These are phyloP conservation scores for Lepiota subincarnata DNA, from an alignment of 768 basidiomycete genomes.

Conservation along the genomic window DNA sequence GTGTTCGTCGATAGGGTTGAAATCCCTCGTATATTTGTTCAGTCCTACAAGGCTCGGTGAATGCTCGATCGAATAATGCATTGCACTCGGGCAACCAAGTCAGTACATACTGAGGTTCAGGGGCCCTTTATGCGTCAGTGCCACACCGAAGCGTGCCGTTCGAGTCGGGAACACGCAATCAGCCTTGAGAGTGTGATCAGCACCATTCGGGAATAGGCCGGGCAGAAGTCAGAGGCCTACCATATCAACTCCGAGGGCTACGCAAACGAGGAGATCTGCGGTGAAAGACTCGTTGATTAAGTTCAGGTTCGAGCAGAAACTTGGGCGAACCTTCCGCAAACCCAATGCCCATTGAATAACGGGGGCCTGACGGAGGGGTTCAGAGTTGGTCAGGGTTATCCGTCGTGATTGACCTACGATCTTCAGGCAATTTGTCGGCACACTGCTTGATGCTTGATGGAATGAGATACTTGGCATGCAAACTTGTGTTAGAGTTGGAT, in stretches of 20 bases:
- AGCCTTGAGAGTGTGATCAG: constrained; percentile 42
- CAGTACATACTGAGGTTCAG: constrained; percentile 67
- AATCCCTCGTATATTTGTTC: constrained; percentile 65
- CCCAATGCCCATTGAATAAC: constrained; percentile 91
- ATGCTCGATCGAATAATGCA: background rate
- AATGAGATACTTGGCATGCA: background rate
- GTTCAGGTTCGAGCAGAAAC: background rate
- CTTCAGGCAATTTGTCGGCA: constrained; percentile 70
- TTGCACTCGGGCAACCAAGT: background rate
- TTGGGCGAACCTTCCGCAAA: constrained; percentile 73
- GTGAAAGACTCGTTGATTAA: background rate
- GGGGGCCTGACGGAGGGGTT: constrained; percentile 51
- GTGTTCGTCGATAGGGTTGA: constrained; percentile 64
- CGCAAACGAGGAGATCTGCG: constrained; percentile 82
- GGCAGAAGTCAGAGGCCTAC: constrained; percentile 30
- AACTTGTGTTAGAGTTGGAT: background rate
- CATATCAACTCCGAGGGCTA: constrained; percentile 92
- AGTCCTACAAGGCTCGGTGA: constrained; percentile 41
- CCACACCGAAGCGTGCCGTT: constrained; percentile 88
- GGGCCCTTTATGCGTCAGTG: constrained; percentile 77
- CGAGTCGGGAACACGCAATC: constrained; percentile 94
- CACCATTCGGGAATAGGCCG: background rate
- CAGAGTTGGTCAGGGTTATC: constrained; percentile 9
- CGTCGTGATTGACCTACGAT: constrained; percentile 46
- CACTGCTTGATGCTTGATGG: constrained; percentile 71